Conservation (phyloP, 2,329 filamentous ascomycete genomes). For the Curvularia eragrostidis region DNA sequence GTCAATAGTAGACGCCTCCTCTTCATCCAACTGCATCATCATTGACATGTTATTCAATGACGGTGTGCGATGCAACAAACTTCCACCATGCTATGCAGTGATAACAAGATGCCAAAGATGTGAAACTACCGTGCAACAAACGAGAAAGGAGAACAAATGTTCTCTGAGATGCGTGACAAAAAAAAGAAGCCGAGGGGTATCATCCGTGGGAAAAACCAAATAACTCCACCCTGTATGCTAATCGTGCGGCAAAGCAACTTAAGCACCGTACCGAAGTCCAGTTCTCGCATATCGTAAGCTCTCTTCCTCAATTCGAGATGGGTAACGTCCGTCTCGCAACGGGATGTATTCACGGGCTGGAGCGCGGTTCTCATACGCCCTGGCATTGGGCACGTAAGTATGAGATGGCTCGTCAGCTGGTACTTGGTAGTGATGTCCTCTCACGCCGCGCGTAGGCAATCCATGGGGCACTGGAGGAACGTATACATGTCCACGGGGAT, state of each 20-base stretch:
- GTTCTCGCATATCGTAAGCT: conserved; percentile 18
- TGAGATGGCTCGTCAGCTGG: conserved; percentile 15
- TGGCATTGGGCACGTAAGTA: conserved; percentile 22
- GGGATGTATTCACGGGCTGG: conserved; percentile 21
- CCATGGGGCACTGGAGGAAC: conserved; percentile 20
- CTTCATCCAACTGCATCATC: not conserved
- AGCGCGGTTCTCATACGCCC: conserved; percentile 22
- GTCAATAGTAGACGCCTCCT: not conserved
- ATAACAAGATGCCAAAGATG: not conserved
- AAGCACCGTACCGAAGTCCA: conserved; percentile 22
- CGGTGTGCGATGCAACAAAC: not conserved
- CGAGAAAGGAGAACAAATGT: conserved; percentile 2
- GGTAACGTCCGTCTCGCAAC: conserved; percentile 18
- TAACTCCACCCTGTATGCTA: conserved; percentile 19
- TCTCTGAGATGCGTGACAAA: conserved; percentile 15
- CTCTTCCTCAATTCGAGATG: conserved; percentile 17
- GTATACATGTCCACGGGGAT: conserved; percentile 21
- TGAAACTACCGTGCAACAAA: not conserved
- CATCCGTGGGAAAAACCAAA: conserved; percentile 27
- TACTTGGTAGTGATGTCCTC: conserved; percentile 28
- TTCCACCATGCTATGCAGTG: conserved; percentile 3
- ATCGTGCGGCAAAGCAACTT: conserved; percentile 20
- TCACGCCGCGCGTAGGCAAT: conserved; percentile 24
- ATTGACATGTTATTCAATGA: not conserved
- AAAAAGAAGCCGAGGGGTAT: conserved; percentile 37